phyloP scores from a whole-genome alignment of 23 red algal genomes.

The Gracilariopsis chorda region DNA sequence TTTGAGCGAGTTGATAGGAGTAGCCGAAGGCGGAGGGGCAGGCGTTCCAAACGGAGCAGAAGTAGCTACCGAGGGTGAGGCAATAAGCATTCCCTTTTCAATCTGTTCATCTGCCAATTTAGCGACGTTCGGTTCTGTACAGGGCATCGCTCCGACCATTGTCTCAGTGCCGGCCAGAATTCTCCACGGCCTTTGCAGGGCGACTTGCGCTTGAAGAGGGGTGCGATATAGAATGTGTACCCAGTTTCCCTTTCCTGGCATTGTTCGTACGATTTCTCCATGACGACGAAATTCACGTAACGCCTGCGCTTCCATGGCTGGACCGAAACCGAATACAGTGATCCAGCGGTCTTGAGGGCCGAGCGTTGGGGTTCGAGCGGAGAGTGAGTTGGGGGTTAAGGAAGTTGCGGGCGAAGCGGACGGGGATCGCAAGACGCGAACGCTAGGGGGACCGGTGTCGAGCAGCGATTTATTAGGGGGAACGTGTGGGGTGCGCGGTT shows the following conservation, averaged over 20 bases:
- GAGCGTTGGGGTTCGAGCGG: background rate
- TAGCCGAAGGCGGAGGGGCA: background rate
- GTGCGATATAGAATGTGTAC: constrained; percentile 80
- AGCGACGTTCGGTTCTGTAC: constrained; percentile 67
- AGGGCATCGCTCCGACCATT: constrained; percentile 81
- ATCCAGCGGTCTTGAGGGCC: constrained; percentile 71
- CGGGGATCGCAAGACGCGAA: constrained; percentile 39
- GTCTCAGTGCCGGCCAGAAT: constrained; percentile 55
- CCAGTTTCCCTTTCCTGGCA: constrained; percentile 86
- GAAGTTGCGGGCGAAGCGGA: background rate
- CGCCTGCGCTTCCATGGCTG: constrained; percentile 57
- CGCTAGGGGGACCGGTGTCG: constrained; percentile 43
- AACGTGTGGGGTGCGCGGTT: constrained; percentile 31
- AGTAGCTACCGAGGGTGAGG: constrained; percentile 4
- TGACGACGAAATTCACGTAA: constrained; percentile 79
- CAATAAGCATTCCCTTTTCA: constrained; percentile 49
- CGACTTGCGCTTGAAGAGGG: constrained; percentile 69
- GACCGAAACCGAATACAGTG: constrained; percentile 88
- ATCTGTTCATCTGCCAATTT: constrained; percentile 40
- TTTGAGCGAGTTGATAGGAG: background rate
- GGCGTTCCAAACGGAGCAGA: background rate
- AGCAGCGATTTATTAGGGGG: constrained; percentile 57
- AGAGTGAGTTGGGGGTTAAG: background rate
- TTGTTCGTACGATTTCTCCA: constrained; percentile 69
- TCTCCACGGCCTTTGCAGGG: constrained; percentile 51